phyloP scores from a whole-genome alignment of 805 yeast genomes.

The Clavispora phyllophila region DNA sequence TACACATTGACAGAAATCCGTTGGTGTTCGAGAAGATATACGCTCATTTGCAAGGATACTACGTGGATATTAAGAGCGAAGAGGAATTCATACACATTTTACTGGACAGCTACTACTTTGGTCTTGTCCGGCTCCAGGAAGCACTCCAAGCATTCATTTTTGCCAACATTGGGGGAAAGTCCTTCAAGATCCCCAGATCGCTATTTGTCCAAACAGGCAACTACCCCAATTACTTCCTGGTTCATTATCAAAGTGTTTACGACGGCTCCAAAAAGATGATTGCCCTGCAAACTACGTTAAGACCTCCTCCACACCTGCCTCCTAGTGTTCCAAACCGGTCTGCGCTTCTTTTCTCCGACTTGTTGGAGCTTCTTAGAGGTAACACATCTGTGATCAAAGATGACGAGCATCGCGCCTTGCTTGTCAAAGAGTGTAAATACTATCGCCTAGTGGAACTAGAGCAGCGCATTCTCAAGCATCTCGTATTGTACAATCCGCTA shows the following conservation, averaged over 20 bases:
- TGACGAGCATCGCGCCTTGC: conserved; percentile 50
- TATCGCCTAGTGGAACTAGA: conserved; percentile 73
- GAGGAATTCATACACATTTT: conserved; percentile 57
- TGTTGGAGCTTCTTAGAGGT: conserved; percentile 55
- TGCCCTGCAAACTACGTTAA: conserved; percentile 40
- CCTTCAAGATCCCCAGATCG: conserved; percentile 55
- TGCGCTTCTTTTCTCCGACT: conserved; percentile 47
- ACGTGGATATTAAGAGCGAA: conserved; percentile 54
- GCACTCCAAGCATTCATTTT: conserved; percentile 53
- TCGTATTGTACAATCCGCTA: conserved; percentile 49
- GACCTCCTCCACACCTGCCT: conserved; percentile 79
- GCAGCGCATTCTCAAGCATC: conserved; percentile 57
- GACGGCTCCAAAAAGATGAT: conserved; percentile 39
- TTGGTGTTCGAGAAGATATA: conserved; percentile 61
- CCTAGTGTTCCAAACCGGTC: conserved; percentile 49
- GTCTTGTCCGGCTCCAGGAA: conserved; percentile 51
- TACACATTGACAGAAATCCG: conserved; percentile 74
- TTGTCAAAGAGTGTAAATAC: conserved; percentile 69
- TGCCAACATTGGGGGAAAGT: conserved; percentile 52
- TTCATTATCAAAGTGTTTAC: conserved; percentile 51
- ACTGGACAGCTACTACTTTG: conserved; percentile 70
- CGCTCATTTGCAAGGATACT: conserved; percentile 77
- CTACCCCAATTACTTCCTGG: conserved; percentile 68
- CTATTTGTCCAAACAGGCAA: conserved; percentile 61
- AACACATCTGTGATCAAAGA: conserved; percentile 41